A percentile compares a stretch with the other conserved stretches of the same genome.
Conservation (phyloP, 106 monocot genomes). For the Ottelia alismoides region DNA sequence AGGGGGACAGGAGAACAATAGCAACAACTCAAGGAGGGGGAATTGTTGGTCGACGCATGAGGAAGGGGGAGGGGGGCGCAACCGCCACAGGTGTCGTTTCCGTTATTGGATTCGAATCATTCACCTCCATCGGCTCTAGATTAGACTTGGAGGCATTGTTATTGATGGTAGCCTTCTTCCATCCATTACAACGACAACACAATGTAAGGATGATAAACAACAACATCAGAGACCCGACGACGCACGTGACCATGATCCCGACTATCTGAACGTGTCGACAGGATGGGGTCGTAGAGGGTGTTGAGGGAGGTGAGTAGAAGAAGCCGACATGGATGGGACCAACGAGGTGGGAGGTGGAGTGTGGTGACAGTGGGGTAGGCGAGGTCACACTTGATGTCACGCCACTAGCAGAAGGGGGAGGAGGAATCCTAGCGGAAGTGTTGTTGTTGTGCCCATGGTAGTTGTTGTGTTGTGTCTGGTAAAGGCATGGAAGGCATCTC, state of each 20-base stretch:
- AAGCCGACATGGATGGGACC: slow-evolving; percentile 50
- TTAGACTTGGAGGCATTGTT: no score
- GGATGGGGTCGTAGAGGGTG: slow-evolving; percentile 25
- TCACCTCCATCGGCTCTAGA: slow-evolving; percentile 2
- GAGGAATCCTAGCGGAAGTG: no score
- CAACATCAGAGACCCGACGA: slow-evolving; percentile 20
- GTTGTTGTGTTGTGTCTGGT: no score
- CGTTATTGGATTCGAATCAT: no score
- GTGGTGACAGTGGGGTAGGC: slow-evolving; percentile 38
- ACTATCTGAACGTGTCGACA: slow-evolving; percentile 46
- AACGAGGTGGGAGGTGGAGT: slow-evolving; percentile 47
- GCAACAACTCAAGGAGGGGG: no score
- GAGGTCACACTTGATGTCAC: slow-evolving; percentile 25
- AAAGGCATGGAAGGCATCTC: no score
- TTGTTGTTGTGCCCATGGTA: no score
- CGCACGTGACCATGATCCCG: slow-evolving; percentile 42
- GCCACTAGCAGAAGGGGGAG: slow-evolving; percentile 38
- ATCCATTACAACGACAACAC: slow-evolving; percentile 17
- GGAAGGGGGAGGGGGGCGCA: no score
- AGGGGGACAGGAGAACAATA: no score
- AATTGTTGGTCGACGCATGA: no score
- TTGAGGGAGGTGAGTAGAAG: slow-evolving; percentile 17
- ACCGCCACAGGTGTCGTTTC: no score
- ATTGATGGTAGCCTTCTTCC: slow-evolving; percentile 3
- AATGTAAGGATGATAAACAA: slow-evolving; percentile 24